Evolutionary conservation across 495 filamentous ascomycete species (phyloP).

Genomic region (Alectoria sarmentosa): DNA sequence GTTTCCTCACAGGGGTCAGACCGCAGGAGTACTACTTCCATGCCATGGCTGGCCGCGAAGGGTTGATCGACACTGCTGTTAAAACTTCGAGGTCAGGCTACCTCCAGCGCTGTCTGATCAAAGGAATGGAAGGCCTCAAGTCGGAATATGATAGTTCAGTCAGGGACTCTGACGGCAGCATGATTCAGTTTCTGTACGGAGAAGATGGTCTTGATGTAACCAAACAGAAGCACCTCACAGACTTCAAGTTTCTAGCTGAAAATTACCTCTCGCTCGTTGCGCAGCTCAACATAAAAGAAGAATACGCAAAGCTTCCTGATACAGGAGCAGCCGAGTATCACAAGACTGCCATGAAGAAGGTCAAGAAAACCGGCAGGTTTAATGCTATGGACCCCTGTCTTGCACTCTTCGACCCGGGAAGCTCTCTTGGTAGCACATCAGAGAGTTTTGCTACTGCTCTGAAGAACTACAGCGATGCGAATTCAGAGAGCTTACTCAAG

Average conservation of each 20-base stretch:
- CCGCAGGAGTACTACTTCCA: constrained; percentile 99
- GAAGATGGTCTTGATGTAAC: constrained; percentile 94
- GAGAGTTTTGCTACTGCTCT: constrained; percentile 68
- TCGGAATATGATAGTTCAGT: constrained; percentile 93
- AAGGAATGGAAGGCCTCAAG: constrained; percentile 94
- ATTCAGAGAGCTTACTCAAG: constrained; percentile 67
- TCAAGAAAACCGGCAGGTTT: constrained; percentile 59
- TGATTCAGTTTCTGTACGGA: constrained; percentile 94
- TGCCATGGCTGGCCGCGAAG: constrained; percentile 98
- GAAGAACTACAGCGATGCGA: constrained; percentile 68
- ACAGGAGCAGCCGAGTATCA: constrained; percentile 51
- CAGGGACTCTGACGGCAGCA: constrained; percentile 82
- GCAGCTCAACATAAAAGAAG: constrained; percentile 44
- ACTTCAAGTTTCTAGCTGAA: constrained; percentile 83
- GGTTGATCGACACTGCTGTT: constrained; percentile 97
- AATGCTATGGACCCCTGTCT: constrained; percentile 71
- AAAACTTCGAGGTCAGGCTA: constrained; percentile 98
- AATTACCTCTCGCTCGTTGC: constrained; percentile 58
- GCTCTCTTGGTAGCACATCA: constrained; percentile 76
- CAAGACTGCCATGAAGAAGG: constrained; percentile 73
- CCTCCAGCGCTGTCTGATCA: constrained; percentile 94
- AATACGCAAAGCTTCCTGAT: constrained; percentile 40
- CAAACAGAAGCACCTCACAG: constrained; percentile 83
- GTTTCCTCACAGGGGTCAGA: constrained; percentile 96
- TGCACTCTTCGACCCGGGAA: constrained; percentile 63